Evolutionary conservation across 164 flowering plant genomes (phyloP), one percentile per base, ranked within the genome.

Genomic region (Annona squamosa): DNA sequence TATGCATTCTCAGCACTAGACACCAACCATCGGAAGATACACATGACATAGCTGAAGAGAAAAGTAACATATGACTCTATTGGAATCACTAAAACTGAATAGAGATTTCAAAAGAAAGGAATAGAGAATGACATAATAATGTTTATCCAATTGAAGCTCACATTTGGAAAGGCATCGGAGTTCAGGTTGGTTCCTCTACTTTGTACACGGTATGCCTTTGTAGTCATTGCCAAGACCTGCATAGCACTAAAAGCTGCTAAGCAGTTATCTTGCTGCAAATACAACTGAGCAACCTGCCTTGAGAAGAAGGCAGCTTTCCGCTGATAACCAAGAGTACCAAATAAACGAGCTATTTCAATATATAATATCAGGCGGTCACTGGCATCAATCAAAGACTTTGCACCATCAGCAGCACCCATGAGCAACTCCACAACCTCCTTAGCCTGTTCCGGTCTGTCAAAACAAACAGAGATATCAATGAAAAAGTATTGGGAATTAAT

Each of bases 281-380:
- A 96, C 79, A 96, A 77, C 86, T 89, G 97, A 79, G 99, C 99
- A 65, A 96, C 98, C 82, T 88, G 97, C 84, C 99, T 87, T 7
- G 98, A 91, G 73, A 96, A 96, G 81, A 96, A 96, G 65, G 99
- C 99, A 82, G 99, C 97, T 86, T 96, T 96, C 7, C 99, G 82
- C 73, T 89, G 88, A 81, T 93, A 93, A 77, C 97, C 97, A 82
- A 96, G 92, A 68, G 83, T 81, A 12, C 97, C 98, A 87, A 85
- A 96, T 71, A 96, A 85, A 68, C 99, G 97, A 81, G 99, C 97
- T 80, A 96, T 85, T 88, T 96, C 99, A 71, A 93, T 87, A 86
- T 82, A 89, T 76, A 93, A 79, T 81, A 96, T 84, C 63, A 96
- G 84, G 71, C 89, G 87, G 78, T 96, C 99, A 81, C 90, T 93